Evolutionary conservation across 768 basidiomycete species (phyloP).

Genomic region (Collybia sordida): DNA sequence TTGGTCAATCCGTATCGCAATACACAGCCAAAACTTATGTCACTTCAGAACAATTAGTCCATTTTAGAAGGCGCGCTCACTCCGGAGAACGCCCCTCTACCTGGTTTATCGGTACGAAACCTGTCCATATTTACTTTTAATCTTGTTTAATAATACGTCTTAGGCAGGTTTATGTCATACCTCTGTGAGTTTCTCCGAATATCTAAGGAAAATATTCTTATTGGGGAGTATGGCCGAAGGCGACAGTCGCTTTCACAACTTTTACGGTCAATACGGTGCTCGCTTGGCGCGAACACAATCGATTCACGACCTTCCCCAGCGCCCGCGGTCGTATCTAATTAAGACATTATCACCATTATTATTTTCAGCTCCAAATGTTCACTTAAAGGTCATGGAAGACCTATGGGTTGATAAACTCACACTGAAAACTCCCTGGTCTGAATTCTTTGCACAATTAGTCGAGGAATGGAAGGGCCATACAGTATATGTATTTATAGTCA

Average conservation of each 20-base stretch:
- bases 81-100: neutral
- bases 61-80: too few species aligned
- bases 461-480: slow-evolving; percentile 42
- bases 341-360: slow-evolving; percentile 34
- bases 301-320: slow-evolving; percentile 18
- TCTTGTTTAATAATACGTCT: neutral
- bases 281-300: slow-evolving; percentile 36
- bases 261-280: slow-evolving; percentile 41
- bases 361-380: slow-evolving; percentile 45
- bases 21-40: neutral
- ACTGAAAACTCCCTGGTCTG: slow-evolving; percentile 35
- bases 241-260: slow-evolving; percentile 34
- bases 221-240: neutral
- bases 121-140: neutral
- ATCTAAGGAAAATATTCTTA: neutral
- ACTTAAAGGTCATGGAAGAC: slow-evolving; percentile 37
- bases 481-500: slow-evolving; percentile 34
- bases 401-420: slow-evolving; percentile 49
- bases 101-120: neutral
- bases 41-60: neutral
- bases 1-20: neutral
- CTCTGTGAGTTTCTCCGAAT: slow-evolving; percentile 4
- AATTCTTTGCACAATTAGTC: slow-evolving; percentile 34
- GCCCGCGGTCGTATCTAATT: slow-evolving; percentile 29
- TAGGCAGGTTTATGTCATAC: slow-evolving; percentile 15